Conservation (phyloP, 768 basidiomycete species). For the Suillus subaureus region DNA sequence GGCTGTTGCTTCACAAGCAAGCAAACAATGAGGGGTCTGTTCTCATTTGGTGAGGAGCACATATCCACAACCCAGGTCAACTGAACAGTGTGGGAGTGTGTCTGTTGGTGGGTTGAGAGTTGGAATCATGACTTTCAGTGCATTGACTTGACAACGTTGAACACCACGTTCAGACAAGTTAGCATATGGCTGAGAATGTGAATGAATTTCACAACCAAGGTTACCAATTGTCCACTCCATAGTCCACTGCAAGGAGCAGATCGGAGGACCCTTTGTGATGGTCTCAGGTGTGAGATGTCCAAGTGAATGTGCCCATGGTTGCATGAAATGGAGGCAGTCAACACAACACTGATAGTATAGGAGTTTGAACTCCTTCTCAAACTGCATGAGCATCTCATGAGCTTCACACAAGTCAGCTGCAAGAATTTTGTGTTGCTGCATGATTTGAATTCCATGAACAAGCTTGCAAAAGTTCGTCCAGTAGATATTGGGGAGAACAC, state of each 20-base stretch:
- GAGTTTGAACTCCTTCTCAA: slow-evolving; percentile 29
- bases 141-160: slow-evolving; percentile 21
- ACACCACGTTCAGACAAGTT: slow-evolving; percentile 29
- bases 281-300: slow-evolving; percentile 26
- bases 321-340: slow-evolving; percentile 31
- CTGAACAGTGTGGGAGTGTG: not conserved
- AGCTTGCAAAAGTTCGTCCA: slow-evolving; percentile 25
- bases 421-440: slow-evolving; percentile 22
- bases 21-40: not conserved
- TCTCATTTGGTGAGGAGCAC: slow-evolving; percentile 9
- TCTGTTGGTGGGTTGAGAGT: slow-evolving; percentile 10
- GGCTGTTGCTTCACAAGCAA: not conserved
- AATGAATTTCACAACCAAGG: slow-evolving; percentile 28
- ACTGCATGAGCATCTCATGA: slow-evolving; percentile 13
- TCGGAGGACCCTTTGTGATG: slow-evolving; percentile 22
- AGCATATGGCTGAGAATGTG: slow-evolving; percentile 26
- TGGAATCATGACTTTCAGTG: slow-evolving; percentile 17
- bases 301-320: slow-evolving; percentile 28
- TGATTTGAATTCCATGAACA: slow-evolving; percentile 18
- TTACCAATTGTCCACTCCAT: slow-evolving; percentile 29
- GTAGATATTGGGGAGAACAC: slow-evolving; percentile 17
- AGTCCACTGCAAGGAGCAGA: slow-evolving; percentile 29
- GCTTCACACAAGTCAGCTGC: slow-evolving; percentile 11
- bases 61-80: slow-evolving; percentile 20
- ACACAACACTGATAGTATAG: slow-evolving; percentile 26